phyloP scores from a whole-genome alignment of 2,329 filamentous ascomycete species.

The Aspergillus sp. region DNA sequence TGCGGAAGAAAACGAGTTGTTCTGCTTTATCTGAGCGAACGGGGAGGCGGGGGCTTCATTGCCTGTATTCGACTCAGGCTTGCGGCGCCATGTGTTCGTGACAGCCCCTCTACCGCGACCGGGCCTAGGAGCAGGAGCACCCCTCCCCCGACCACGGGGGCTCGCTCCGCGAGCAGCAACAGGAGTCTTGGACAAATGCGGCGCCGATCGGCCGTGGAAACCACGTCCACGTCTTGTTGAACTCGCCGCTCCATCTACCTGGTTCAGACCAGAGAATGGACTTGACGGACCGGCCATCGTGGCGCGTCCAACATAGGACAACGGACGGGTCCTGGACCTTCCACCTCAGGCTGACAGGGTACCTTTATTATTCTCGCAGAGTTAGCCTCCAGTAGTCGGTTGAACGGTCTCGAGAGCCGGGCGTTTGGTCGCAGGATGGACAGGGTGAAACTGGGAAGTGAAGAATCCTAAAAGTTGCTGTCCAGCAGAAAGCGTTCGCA shows the following conservation, averaged over 20 bases:
- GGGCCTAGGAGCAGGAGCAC: constrained; percentile 7
- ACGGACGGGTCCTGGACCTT: constrained; percentile 11
- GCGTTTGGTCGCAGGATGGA: constrained; percentile 1
- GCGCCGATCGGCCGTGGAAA: constrained; percentile 6
- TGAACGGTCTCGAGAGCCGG: constrained; percentile 5
- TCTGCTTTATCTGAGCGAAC: constrained; percentile 17
- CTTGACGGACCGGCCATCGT: constrained; percentile 24
- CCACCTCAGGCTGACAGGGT: too few relatives aligned
- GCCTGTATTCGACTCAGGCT: constrained; percentile 6
- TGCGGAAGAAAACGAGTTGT: constrained; percentile 6
- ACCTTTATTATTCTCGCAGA: too few relatives aligned
- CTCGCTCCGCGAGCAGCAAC: constrained; percentile 10
- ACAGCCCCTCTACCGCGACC: constrained; percentile 13
- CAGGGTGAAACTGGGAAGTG: neutral
- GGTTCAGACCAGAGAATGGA: constrained; percentile 18
- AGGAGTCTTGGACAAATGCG: constrained; percentile 11
- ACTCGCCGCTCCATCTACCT: constrained; percentile 15
- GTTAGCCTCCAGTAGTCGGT: too few relatives aligned
- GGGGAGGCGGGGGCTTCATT: constrained; percentile 11
- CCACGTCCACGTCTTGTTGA: constrained; percentile 4
- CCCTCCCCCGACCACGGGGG: constrained; percentile 15
- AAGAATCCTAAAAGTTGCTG: constrained; percentile 6
- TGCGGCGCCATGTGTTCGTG: constrained; percentile 11
- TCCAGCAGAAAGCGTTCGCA: constrained; percentile 9
- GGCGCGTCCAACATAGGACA: constrained; percentile 15